phyloP scores from a whole-genome alignment of 139 green algal species.

The Desmodesmus armatus region DNA sequence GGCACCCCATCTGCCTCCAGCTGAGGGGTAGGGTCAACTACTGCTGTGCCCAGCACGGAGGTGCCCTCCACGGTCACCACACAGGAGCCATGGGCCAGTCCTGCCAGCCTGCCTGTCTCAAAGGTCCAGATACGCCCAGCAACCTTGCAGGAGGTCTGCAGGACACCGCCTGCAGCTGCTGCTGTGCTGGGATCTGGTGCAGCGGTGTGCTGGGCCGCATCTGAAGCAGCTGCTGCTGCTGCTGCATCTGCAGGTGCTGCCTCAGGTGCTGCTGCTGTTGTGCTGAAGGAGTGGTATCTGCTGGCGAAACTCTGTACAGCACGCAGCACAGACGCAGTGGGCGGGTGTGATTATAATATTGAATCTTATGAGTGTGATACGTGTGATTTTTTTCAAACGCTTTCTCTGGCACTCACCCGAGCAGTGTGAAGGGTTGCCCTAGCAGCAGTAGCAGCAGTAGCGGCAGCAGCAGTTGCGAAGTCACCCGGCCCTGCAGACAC shows the following conservation, averaged over 20 bases:
- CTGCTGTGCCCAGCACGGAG: slow-evolving; percentile 72
- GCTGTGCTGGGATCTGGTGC: not conserved
- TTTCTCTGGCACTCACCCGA: no score
- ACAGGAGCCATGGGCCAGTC: slow-evolving; percentile 73
- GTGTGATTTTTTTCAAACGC: no score
- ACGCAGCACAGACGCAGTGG: no score
- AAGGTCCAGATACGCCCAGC: slow-evolving; percentile 57
- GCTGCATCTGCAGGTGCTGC: not conserved
- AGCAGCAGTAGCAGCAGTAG: no score
- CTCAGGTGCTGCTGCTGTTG: not conserved
- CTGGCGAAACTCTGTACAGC: no score
- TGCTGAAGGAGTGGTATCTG: no score
- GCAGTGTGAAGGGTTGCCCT: no score
- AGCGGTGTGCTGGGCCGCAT: not conserved
- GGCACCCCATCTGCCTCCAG: slow-evolving; percentile 48
- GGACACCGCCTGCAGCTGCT: not conserved
- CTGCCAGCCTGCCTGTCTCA: slow-evolving; percentile 76
- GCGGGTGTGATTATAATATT: no score
- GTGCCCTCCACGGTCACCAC: slow-evolving; percentile 63
- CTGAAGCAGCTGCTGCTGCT: not conserved
- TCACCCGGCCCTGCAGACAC: no score
- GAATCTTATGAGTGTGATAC: no score
- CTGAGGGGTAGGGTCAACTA: slow-evolving; percentile 39
- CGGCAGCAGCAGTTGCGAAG: no score
- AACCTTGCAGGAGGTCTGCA: slow-evolving; percentile 10